Conservation (phyloP, 371 early-diverging fungal genomes). For the Umbelopsis sp. region DNA sequence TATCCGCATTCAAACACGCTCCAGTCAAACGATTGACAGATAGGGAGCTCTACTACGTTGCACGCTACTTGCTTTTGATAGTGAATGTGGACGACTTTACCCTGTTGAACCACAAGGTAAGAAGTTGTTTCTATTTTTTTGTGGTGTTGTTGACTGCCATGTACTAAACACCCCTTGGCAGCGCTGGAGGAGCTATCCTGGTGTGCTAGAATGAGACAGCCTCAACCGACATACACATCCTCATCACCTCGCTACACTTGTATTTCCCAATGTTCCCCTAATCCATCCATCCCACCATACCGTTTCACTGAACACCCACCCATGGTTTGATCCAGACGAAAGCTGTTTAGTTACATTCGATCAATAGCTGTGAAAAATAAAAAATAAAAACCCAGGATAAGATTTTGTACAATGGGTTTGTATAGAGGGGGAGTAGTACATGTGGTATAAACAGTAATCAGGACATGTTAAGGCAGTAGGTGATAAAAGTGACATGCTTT, state of each 20-base stretch:
- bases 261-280: too few species aligned
- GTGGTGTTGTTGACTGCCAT: too few species aligned
- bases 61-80: conserved; percentile 54
- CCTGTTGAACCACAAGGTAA: conserved; percentile 50
- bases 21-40: conserved; percentile 44
- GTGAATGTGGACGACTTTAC: conserved; percentile 42
- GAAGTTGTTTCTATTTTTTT: too few species aligned
- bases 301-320: not conserved
- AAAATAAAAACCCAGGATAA: conserved; percentile 1
- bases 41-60: conserved; percentile 52
- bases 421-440: not conserved
- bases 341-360: not conserved
- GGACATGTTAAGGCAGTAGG: not conserved
- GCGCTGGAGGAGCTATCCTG: conserved; percentile 2
- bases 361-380: not conserved
- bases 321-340: not conserved
- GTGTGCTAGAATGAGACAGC: not conserved
- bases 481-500: too few species aligned
- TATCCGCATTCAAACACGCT: conserved; percentile 59
- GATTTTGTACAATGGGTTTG: conserved; percentile 13
- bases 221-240: too few species aligned
- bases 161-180: not conserved
- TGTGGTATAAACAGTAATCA: conserved; percentile 11
- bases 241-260: too few species aligned
- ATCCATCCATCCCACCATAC: too few species aligned